Evolutionary conservation across 305 asterid species (phyloP), one percentile per base, ranked within the genome.

Genomic region (Fraxinus paxiana): DNA sequence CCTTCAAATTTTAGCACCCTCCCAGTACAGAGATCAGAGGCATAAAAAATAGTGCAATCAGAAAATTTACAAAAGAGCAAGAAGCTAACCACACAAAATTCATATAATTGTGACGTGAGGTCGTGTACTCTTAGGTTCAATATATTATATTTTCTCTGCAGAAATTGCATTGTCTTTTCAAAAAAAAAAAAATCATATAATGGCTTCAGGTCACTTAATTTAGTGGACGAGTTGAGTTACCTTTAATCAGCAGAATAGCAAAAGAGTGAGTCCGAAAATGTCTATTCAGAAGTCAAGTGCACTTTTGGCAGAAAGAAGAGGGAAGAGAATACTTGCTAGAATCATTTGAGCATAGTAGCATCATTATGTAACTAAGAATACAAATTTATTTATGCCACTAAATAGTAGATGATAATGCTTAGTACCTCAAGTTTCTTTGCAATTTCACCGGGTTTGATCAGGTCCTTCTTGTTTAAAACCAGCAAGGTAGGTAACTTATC

Each of bases 381-480:
- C 20, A 67, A 28, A 67, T 6, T 67, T 67, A 28, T 26, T 28
- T 26, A 61, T 61, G 18, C 73, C 73, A 4, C 20, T 41, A 37
- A 74, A 13, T 22, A 70, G 31, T 2, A 69, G 75, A 77, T 46
- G n/a, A 34, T 6, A 34, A 79, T 38, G 33, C 71, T 65, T 59
- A 56, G 28, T 38, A 92, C 99, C 98, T 92, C 92, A 73, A 94
- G 96, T 85, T 88, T 96, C 96, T 94, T 94, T 43, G 97, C 97
- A 22, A 96, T 92, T 92, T 96, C 99, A 82, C 99, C 99, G 20
- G 99, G 99, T 75, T 92, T 96, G 86, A 96, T 91, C 75, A 92
- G 94, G 83, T 96, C 99, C 87, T 90, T 92, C 90, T 96, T 96
- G 92, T 96, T 96, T 82, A 96, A 89, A 85, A 94, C 98, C 41